Evolutionary conservation across 169 alveolate genomes (phyloP).

Genomic region (Eimeria necatrix): DNA sequence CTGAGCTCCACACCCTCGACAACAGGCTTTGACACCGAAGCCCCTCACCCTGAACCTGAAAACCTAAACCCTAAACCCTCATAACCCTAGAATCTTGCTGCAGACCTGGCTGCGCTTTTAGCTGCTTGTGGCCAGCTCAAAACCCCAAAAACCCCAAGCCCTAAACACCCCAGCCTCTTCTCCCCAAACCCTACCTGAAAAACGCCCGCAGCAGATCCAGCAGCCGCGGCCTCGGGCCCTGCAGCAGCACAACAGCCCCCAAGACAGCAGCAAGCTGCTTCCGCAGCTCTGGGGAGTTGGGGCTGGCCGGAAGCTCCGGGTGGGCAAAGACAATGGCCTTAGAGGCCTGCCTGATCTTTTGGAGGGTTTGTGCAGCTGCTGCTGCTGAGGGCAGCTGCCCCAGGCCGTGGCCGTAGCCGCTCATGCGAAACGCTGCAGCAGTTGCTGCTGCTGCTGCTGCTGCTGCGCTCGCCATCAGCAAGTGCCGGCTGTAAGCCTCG

Average conservation of each 20-base stretch:
- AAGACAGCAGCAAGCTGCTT: not conserved
- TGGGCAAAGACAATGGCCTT: not conserved
- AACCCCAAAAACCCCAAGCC: too few relatives aligned
- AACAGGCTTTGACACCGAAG: too few relatives aligned
- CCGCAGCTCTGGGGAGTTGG: not conserved
- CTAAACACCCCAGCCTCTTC: too few relatives aligned
- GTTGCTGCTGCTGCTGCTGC: constrained; percentile 38
- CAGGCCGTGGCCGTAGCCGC: not conserved
- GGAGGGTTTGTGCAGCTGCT: not conserved
- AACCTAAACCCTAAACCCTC: too few relatives aligned
- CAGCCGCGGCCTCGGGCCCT: not conserved
- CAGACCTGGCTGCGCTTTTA: too few relatives aligned
- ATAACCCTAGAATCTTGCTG: too few relatives aligned
- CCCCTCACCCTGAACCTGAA: too few relatives aligned
- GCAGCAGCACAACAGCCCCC: not conserved
- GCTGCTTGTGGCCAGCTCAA: too few relatives aligned
- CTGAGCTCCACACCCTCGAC: too few relatives aligned
- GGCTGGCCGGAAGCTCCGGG: not conserved
- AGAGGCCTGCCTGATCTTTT: not conserved
- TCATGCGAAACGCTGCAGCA: not conserved
- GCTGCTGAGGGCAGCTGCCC: not conserved
- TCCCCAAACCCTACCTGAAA: not conserved
- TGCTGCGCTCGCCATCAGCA: not conserved
- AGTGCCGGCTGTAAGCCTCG: not conserved
- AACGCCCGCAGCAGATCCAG: not conserved